phyloP scores from a whole-genome alignment of 805 yeast genomes.

The Candida silvicultrix region DNA sequence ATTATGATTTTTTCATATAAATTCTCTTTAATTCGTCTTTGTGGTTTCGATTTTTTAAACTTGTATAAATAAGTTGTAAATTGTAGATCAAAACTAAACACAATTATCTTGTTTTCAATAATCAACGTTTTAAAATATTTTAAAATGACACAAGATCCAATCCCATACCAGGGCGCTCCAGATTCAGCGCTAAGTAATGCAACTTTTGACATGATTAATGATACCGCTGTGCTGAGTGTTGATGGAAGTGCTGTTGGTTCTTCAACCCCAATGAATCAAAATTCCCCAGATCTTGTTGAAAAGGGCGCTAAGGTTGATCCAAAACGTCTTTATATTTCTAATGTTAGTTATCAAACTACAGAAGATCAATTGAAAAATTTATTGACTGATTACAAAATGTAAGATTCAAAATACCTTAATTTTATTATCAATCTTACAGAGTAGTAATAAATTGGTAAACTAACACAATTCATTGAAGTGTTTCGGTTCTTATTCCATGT shows the following conservation, averaged over 20 bases:
- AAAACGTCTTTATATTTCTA: conserved; percentile 45
- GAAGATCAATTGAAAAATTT: conserved; percentile 44
- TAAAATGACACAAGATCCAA: neutral
- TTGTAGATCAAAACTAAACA: neutral
- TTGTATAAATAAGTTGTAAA: too few relatives aligned
- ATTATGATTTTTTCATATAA: too few relatives aligned
- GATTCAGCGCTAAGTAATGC: neutral
- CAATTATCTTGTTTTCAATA: too few relatives aligned
- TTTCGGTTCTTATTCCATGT: conserved; percentile 45
- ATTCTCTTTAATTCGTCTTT: neutral
- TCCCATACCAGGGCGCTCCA: neutral
- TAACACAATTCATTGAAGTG: conserved; percentile 10
- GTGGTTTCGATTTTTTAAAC: neutral
- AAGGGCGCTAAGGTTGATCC: conserved; percentile 5
- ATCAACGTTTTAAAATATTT: too few relatives aligned
- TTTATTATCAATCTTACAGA: too few relatives aligned
- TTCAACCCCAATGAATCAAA: neutral
- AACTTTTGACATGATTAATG: neutral
- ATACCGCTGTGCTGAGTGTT: neutral
- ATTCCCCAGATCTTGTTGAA: neutral
- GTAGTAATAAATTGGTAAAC: too few relatives aligned
- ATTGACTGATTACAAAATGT: conserved; percentile 41
- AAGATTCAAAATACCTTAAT: conserved; percentile 16
- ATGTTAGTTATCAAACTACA: conserved; percentile 45
- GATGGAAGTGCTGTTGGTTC: conserved; percentile 1